A percentile compares a stretch with the other conserved stretches of the same genome.
Evolutionary conservation across 2,329 filamentous ascomycete genomes (phyloP).

Genomic region (Domatiomyces catenatus): DNA sequence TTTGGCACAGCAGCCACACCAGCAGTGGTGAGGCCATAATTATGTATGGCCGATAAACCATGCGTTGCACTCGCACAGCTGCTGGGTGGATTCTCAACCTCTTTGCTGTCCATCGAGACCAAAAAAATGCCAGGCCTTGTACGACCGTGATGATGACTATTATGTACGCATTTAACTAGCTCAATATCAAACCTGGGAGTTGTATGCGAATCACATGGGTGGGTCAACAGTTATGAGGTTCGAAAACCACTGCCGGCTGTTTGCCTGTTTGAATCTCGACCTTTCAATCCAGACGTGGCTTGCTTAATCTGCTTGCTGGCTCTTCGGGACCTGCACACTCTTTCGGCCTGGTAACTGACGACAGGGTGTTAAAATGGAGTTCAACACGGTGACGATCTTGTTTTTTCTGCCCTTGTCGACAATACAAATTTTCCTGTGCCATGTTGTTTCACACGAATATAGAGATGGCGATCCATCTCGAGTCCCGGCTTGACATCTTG

Average conservation of each 20-base stretch:
- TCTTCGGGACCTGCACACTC: not conserved
- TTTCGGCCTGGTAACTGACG: not conserved
- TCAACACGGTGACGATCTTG: not conserved
- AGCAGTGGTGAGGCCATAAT: not conserved
- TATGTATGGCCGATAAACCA: not conserved
- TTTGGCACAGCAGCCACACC: constrained; percentile 17
- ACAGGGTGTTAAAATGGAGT: not conserved
- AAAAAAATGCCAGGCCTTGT: not conserved
- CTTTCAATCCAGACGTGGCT: not conserved
- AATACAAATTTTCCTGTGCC: not conserved
- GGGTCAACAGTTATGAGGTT: not conserved
- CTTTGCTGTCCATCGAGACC: not conserved
- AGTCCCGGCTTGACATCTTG: not conserved
- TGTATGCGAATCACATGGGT: not conserved
- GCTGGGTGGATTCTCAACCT: not conserved
- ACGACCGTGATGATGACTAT: not conserved
- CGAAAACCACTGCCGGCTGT: not conserved
- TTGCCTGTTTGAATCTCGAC: not conserved
- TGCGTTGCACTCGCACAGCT: not conserved
- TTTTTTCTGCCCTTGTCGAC: not conserved
- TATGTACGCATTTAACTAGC: not conserved
- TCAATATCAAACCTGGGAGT: not conserved
- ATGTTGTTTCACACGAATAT: not conserved
- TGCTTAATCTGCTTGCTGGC: not conserved
- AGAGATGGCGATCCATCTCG: not conserved